Conservation (phyloP, 805 yeast genomes). For the Candida montana region DNA sequence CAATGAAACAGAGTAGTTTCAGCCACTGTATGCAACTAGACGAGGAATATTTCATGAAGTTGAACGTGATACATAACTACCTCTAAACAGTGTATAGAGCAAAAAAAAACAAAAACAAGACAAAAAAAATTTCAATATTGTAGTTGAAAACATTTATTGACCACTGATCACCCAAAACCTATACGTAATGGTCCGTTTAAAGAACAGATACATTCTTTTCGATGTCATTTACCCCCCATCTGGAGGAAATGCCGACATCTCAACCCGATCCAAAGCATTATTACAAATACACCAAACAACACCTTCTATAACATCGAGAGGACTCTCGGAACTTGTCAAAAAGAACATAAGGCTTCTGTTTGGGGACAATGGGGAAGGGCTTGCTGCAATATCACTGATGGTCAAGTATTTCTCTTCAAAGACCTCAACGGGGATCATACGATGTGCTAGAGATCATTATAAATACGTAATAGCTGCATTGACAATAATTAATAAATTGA, state of each 20-base stretch:
- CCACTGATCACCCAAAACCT: neutral
- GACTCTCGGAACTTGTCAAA: slow-evolving; percentile 49
- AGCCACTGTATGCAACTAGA: slow-evolving; percentile 1
- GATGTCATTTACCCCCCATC: slow-evolving; percentile 64
- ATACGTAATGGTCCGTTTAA: slow-evolving; percentile 75
- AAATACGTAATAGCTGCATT: slow-evolving; percentile 65
- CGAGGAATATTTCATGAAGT: slow-evolving; percentile 10
- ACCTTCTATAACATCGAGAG: slow-evolving; percentile 40
- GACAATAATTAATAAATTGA: slow-evolving; percentile 46
- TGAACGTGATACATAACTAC: slow-evolving; percentile 15
- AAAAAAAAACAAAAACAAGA: neutral
- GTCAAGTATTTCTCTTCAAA: slow-evolving; percentile 75
- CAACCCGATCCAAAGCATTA: slow-evolving; percentile 34
- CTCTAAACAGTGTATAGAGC: neutral
- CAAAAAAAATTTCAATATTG: neutral
- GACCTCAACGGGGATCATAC: slow-evolving; percentile 79
- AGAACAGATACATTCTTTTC: slow-evolving; percentile 78
- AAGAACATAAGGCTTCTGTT: slow-evolving; percentile 54
- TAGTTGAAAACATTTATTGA: neutral
- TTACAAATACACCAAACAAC: slow-evolving; percentile 48
- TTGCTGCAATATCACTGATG: slow-evolving; percentile 51
- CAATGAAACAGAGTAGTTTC: slow-evolving; percentile 15
- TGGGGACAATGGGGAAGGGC: slow-evolving; percentile 77
- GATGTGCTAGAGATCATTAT: slow-evolving; percentile 65
- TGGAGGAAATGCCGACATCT: slow-evolving; percentile 8